Base-by-base conservation (phyloP, 2,329 filamentous ascomycete genomes). In the Beauveria caledonica region DNA sequence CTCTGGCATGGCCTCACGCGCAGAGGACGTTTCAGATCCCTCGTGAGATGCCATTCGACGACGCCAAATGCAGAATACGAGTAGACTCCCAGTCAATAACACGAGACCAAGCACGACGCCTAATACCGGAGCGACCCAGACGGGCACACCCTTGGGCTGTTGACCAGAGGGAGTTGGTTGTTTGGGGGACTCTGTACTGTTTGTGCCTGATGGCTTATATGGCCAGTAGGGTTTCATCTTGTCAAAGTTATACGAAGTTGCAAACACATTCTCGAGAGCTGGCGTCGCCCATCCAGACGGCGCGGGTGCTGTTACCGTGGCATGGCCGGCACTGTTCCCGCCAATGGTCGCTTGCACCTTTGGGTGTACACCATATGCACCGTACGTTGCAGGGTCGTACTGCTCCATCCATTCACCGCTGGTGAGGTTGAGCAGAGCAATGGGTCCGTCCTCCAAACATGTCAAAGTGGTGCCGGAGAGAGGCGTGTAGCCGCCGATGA, bases 341-440 rank as follows among this genome's bases (percentile, higher is more conserved):
- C 90, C 90, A 56, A 94, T 87, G 63, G 83, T 80, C 0, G 77
- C 75, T 58, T 83, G 78, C 3, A 94, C 82, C 19, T 78, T 77
- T 17, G 80, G 74, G 0, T 89, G 90, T 1, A 94, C 88, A 2
- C 78, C 77, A 69, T 96, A 96, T n/a, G 81, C 73, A 25, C 78
- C 78, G 69, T 82, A 86, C 8, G 77, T 78, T 0, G 80, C 74
- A 0, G 89, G 87, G 45, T 86, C 83, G 69, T 93, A 96, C 2
- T 79, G 78, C 23, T 84, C 80, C 60, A 86, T 76, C 91, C 91
- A 96, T 56, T 79, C 68, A 1, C 86, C 78, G 40, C 81, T 83
- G 10, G 84, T 88, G 56, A 92, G 76, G 68, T 95, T 92, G 74
- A 91, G 93, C 27, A 90, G 80, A 50, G 84, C 77, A 40, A 89